These are phyloP conservation scores for Blumeria graminis DNA, from an alignment of 2,329 filamentous ascomycete genomes.

Conservation along the genomic window DNA sequence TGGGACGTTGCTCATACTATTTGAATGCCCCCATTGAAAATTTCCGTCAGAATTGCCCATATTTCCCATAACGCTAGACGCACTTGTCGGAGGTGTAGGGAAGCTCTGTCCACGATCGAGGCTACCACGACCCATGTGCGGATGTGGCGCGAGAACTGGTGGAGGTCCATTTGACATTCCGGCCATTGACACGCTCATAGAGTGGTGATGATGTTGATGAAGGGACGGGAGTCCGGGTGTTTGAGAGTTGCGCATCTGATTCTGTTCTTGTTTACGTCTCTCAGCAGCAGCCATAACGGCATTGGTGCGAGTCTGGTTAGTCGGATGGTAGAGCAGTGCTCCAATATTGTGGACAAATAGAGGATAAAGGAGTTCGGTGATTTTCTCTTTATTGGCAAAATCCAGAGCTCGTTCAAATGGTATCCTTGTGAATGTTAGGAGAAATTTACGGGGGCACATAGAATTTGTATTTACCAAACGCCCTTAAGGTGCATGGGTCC, in stretches of 20 bases:
- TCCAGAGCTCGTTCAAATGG: slow-evolving; percentile 93
- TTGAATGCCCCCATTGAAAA: slow-evolving; percentile 49
- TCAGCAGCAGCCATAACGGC: slow-evolving; percentile 72
- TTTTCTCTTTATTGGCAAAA: slow-evolving; percentile 99
- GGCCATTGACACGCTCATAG: slow-evolving; percentile 34
- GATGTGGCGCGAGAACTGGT: slow-evolving; percentile 36
- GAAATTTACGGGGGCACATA: background rate
- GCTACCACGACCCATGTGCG: slow-evolving; percentile 41
- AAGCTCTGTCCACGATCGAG: slow-evolving; percentile 79
- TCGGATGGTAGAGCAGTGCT: slow-evolving; percentile 76
- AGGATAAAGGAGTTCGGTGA: slow-evolving; percentile 83
- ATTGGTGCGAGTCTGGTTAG: slow-evolving; percentile 60
- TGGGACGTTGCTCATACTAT: slow-evolving; percentile 35
- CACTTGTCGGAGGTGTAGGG: slow-evolving; percentile 77
- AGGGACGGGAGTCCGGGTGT: slow-evolving; percentile 41
- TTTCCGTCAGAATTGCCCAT: slow-evolving; percentile 50
- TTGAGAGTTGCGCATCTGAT: slow-evolving; percentile 36
- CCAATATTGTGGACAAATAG: slow-evolving; percentile 96
- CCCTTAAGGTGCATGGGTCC: slow-evolving; percentile 98
- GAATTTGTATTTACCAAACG: slow-evolving; percentile 50
- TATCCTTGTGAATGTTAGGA: slow-evolving; percentile 40
- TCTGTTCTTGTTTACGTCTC: slow-evolving; percentile 47
- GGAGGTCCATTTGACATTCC: slow-evolving; percentile 22
- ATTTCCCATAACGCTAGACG: slow-evolving; percentile 54
- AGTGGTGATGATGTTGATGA: slow-evolving; percentile 34